Conservation (phyloP, 768 basidiomycete genomes). For the Podaxis sp. region DNA sequence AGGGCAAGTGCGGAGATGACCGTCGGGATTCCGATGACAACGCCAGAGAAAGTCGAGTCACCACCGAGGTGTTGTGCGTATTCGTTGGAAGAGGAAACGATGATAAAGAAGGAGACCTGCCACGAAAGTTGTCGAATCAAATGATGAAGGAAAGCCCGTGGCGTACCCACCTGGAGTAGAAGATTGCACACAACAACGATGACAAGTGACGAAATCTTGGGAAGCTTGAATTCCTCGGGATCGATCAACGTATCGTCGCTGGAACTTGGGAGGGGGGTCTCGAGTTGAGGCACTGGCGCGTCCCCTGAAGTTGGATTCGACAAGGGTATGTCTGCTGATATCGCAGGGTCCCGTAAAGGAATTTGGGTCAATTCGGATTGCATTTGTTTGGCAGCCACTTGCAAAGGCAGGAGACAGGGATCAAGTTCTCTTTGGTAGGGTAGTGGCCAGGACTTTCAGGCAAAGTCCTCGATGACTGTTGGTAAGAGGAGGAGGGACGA, state of each 20-base stretch:
- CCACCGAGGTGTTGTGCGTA: constrained; percentile 66
- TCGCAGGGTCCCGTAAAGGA: too few species aligned
- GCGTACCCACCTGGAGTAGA: constrained; percentile 27
- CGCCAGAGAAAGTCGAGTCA: constrained; percentile 62
- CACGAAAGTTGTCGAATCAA: neutral
- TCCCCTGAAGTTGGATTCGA: neutral
- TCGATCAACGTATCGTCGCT: neutral
- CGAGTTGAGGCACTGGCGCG: neutral
- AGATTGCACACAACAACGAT: constrained; percentile 29
- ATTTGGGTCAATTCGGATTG: too few species aligned
- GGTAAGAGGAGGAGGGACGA: neutral
- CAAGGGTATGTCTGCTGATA: neutral
- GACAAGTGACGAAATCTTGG: constrained; percentile 25
- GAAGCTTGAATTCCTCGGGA: constrained; percentile 29
- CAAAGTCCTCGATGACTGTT: neutral
- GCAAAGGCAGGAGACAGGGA: too few species aligned
- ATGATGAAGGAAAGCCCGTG: neutral
- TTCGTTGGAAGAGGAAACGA: constrained; percentile 63
- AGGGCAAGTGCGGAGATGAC: constrained; percentile 58
- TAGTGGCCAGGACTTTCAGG: too few species aligned
- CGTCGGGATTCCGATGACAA: constrained; percentile 68
- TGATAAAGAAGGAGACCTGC: constrained; percentile 66
- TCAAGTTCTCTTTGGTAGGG: too few species aligned
- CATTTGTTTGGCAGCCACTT: too few species aligned
- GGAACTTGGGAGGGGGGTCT: neutral